Percentiles rank a stretch among this genome's conserved stretches.
These are phyloP conservation scores for Fusarium pseudonygamai DNA, from an alignment of 2,329 filamentous ascomycete species.

Conservation along the genomic window DNA sequence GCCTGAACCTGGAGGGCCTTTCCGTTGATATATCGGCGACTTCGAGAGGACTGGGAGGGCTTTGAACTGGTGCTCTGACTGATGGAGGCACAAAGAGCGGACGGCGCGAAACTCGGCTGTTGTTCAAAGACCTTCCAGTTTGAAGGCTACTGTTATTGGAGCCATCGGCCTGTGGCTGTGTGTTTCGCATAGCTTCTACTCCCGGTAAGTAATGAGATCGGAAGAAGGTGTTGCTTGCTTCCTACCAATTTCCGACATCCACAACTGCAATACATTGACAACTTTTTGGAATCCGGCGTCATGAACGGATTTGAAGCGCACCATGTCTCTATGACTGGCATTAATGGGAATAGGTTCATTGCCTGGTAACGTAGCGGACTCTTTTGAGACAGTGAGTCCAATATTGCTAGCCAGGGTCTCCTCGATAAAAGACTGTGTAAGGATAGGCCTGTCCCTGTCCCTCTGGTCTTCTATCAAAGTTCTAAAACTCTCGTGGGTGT, in stretches of 20 bases:
- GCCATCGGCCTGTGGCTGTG: accelerated
- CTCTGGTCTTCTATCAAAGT: background rate
- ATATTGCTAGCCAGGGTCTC: accelerated
- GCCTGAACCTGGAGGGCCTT: background rate
- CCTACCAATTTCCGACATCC: background rate
- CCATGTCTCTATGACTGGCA: accelerated
- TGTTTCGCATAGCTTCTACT: background rate
- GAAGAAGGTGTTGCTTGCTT: background rate
- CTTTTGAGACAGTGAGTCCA: accelerated
- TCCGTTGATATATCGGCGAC: background rate
- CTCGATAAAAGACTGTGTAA: background rate
- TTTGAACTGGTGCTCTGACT: too few relatives aligned
- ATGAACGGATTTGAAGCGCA: background rate
- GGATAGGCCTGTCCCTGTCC: accelerated
- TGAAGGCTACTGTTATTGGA: accelerated
- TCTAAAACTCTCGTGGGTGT: accelerated
- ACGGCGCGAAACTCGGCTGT: background rate
- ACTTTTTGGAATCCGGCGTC: background rate
- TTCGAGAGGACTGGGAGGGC: background rate
- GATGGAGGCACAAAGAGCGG: accelerated
- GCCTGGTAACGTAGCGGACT: background rate
- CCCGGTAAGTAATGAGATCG: background rate
- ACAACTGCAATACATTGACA: background rate
- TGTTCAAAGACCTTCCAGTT: accelerated
- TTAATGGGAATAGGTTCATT: accelerated